A percentile compares a stretch with the other conserved stretches of the same genome.
Conservation (phyloP, 306 rosid species). For the Aeschynomene evenia region DNA sequence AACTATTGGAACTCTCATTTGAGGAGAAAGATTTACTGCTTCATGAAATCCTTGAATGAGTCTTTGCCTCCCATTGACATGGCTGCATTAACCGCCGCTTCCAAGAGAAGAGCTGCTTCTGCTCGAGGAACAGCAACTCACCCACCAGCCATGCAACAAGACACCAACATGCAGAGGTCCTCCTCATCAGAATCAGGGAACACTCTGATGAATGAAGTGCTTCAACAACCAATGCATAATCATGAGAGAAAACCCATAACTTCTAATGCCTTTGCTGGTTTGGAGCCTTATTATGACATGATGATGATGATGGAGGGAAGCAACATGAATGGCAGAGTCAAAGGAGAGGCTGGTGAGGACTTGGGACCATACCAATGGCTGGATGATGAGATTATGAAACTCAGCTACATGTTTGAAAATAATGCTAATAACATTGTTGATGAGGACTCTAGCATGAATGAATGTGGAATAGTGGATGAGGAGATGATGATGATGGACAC, state of each 20-base stretch:
- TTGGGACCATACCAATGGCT: conserved; percentile 42
- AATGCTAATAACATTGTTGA: not conserved
- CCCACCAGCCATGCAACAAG: conserved; percentile 23
- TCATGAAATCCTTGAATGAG: conserved; percentile 38
- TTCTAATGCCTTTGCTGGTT: not conserved
- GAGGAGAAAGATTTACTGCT: conserved; percentile 54
- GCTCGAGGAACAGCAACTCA: conserved; percentile 17
- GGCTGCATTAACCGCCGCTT: conserved; percentile 16
- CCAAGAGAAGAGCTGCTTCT: conserved; percentile 25
- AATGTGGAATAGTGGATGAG: conserved; percentile 22
- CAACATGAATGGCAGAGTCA: not conserved
- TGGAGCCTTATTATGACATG: conserved; percentile 12
- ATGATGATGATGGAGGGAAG: not conserved
- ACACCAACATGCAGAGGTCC: not conserved
- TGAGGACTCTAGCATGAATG: not conserved
- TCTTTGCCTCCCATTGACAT: conserved; percentile 20
- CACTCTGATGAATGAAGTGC: not conserved
- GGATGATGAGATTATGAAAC: conserved; percentile 37
- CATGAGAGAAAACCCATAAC: not conserved
- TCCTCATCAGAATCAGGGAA: not conserved
- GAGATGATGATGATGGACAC: conserved; percentile 2
- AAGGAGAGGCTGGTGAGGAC: conserved; percentile 28
- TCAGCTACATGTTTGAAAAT: conserved; percentile 23
- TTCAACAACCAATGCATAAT: conserved; percentile 19
- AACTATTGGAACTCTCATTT: conserved; percentile 79